Evolutionary conservation across 163 green algal species (phyloP).

Genomic region (Scenedesmus sp.): DNA sequence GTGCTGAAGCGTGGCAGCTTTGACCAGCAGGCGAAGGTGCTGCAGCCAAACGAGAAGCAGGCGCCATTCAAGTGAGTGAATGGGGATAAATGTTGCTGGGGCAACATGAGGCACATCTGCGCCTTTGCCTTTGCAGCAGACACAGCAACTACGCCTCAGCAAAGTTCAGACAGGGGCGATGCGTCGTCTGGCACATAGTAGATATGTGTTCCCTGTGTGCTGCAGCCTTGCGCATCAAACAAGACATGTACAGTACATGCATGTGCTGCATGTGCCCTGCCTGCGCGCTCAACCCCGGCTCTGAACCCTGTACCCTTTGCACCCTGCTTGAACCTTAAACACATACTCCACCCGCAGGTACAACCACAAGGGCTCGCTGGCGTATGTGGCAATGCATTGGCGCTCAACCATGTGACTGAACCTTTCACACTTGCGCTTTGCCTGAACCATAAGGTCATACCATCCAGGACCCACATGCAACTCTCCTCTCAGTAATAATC

Average conservation of each 20-base stretch:
- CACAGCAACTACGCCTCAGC: background rate
- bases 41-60: background rate
- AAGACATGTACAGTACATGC: background rate
- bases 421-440: no score
- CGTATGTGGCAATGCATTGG: conserved; percentile 89
- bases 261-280: no score
- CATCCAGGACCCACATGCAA: no score
- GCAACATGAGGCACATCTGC: background rate
- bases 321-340: no score
- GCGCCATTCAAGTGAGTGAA: conserved; percentile 37
- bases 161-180: background rate
- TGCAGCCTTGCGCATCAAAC: background rate
- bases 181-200: background rate
- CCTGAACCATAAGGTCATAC: no score
- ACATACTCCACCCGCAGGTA: conserved; percentile 60
- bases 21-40: background rate
- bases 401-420: conserved; percentile 52
- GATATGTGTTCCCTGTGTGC: background rate
- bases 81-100: background rate
- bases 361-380: conserved; percentile 85
- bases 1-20: conserved; percentile 63
- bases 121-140: conserved; percentile 12
- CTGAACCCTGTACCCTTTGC: background rate
- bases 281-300: no score
- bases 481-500: no score